Conservation (phyloP, 768 basidiomycete species). For the Brasilioporus rufonigricans region DNA sequence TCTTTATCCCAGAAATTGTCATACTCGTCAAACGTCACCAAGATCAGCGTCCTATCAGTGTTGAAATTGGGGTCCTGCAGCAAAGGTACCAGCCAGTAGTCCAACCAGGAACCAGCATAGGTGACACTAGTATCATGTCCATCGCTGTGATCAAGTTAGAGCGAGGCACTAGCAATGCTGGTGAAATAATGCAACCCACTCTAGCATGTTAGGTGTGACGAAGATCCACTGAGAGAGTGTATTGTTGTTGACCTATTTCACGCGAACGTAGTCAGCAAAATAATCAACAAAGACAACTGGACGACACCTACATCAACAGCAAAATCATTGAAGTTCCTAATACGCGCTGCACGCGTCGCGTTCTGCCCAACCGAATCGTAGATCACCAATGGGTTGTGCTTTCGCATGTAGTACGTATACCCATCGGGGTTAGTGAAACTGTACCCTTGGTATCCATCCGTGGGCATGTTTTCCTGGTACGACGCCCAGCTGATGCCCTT, state of each 20-base stretch:
- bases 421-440: conserved; percentile 24
- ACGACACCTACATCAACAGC: conserved; percentile 42
- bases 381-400: conserved; percentile 52
- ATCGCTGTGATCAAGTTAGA: conserved; percentile 39
- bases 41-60: background rate
- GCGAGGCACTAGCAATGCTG: too few species aligned
- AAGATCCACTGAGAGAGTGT: conserved; percentile 59
- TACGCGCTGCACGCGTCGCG: conserved; percentile 38
- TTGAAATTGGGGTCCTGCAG: background rate
- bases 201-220: conserved; percentile 55
- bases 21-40: conserved; percentile 1
- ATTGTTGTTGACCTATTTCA: conserved; percentile 30
- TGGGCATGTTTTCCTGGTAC: conserved; percentile 58
- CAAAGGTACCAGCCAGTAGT: conserved; percentile 34
- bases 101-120: conserved; percentile 45
- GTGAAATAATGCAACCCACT: conserved; percentile 13
- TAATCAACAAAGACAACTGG: background rate
- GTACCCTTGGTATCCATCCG: conserved; percentile 44
- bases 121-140: conserved; percentile 57
- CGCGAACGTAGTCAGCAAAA: background rate
- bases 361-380: conserved; percentile 48
- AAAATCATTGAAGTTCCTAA: conserved; percentile 62
- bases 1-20: conserved; percentile 23
- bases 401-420: conserved; percentile 40
- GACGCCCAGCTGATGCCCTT: conserved; percentile 58